phyloP scores from a whole-genome alignment of 1,139 yeast genomes.

The Yarrowia galli region DNA sequence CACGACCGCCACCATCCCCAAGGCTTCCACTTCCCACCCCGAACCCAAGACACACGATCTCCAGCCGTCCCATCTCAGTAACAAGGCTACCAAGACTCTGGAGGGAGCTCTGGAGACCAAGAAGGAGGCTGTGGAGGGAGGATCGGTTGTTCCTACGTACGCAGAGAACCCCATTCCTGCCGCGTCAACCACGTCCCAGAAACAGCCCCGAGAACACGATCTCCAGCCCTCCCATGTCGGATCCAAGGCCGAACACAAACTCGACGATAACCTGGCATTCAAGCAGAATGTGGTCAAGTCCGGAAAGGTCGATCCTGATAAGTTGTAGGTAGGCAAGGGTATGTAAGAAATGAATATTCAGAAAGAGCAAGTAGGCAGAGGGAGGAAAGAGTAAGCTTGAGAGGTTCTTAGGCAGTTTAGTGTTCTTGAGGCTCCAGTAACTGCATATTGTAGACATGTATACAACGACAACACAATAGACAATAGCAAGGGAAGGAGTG shows the following conservation, averaged over 20 bases:
- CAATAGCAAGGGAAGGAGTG: too few species aligned
- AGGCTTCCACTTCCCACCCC: constrained; percentile 21
- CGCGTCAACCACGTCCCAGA: neutral
- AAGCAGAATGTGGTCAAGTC: constrained; percentile 20
- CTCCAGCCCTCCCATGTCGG: constrained; percentile 26
- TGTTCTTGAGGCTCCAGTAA: too few species aligned
- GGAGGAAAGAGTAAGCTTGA: neutral
- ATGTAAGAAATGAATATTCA: neutral
- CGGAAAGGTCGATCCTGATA: constrained; percentile 7
- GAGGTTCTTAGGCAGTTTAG: too few species aligned
- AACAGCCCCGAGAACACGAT: constrained; percentile 13
- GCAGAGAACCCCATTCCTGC: constrained; percentile 25
- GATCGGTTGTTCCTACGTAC: neutral
- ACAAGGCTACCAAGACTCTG: constrained; percentile 2
- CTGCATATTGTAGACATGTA: too few species aligned
- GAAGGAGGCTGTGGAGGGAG: constrained; percentile 25
- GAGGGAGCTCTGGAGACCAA: constrained; percentile 6
- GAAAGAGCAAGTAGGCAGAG: neutral
- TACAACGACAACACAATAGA: too few species aligned
- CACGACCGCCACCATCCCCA: constrained; percentile 5
- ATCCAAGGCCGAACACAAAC: constrained; percentile 1
- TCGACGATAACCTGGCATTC: constrained; percentile 6
- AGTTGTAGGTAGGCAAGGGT: neutral
- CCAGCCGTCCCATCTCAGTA: constrained; percentile 12
- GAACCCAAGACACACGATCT: constrained; percentile 25